Evolutionary conservation across 2,329 filamentous ascomycete species (phyloP), one percentile per base, ranked within the genome.

Genomic region (Diaporthe velutina): DNA sequence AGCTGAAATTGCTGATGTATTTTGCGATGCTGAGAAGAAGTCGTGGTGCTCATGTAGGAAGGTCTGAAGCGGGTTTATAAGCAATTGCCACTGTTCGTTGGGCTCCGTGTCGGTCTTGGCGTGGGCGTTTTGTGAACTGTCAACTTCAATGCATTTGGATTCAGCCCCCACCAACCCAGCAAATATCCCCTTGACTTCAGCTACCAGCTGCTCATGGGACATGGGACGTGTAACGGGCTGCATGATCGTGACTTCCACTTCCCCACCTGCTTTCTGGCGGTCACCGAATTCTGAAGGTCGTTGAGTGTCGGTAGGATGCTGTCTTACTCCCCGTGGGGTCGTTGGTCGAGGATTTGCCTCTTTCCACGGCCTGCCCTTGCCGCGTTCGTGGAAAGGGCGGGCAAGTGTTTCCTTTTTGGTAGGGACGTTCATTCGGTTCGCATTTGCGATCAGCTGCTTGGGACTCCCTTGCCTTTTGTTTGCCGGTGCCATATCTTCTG

Each of bases 1-100:
- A 0, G 92, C 90, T 0, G 88, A 87, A 35, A 89, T 94, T 0
- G 95, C 94, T 0, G 92, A 93, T 58, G 30, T 33, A 6, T 58
- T 95, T 77, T 98, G 95, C 0, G 92, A 94, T 0, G 96, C 96
- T 1, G 98, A 85, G 74, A 98, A 96, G 79, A 96, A 96, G 75
- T 96, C 94, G 74, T 96, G 93, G 74, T 96, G 93, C 76, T 98
- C 95, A 76, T 97, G 91, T 0, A 98, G 84, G 0, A 98, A 81
- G 0, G 95, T 96, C 0, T 94, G 88, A 78, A 98, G 96, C 0
- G 98, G 82, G 0, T 93, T 92, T 52, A 97, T 95, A 0, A 98
- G 83, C 0, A 94, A 93, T 77, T 97, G 93, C 93, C 94, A 98
- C 78, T 98, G 94, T 70, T 96, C 92, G 52, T 89, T 85, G 33